These are phyloP conservation scores for Trypanosoma boissoni DNA, from an alignment of 208 protist species.

Conservation along the genomic window DNA sequence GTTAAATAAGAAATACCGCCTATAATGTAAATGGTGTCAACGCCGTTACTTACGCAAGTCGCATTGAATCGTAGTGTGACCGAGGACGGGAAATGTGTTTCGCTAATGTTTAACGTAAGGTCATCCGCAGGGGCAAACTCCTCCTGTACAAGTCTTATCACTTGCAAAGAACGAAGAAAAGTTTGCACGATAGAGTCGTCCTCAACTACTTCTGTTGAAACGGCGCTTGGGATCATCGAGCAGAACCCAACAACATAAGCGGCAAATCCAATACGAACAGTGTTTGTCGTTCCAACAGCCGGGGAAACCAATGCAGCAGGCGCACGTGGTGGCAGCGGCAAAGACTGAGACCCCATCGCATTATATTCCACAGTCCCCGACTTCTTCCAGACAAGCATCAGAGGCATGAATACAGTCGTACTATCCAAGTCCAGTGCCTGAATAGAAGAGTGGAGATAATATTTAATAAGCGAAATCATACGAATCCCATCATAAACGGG, in stretches of 20 bases:
- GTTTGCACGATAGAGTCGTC: too few species aligned
- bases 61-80: slow-evolving; percentile 25
- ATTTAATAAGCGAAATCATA: background rate
- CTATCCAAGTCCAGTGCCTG: slow-evolving; percentile 16
- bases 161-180: slow-evolving; percentile 25
- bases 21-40: slow-evolving; percentile 30
- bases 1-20: slow-evolving; percentile 23
- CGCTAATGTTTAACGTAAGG: slow-evolving; percentile 18
- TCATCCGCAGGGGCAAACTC: slow-evolving; percentile 23
- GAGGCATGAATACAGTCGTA: background rate
- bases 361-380: too few species aligned
- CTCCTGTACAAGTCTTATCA: slow-evolving; percentile 19
- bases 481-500: background rate
- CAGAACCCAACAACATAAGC: slow-evolving; percentile 44
- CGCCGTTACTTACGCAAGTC: slow-evolving; percentile 24
- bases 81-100: slow-evolving; percentile 11
- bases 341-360: too few species aligned
- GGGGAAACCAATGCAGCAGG: slow-evolving; percentile 22
- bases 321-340: slow-evolving; percentile 5
- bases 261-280: slow-evolving; percentile 24
- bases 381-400: background rate
- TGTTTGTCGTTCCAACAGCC: slow-evolving; percentile 33
- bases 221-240: slow-evolving; percentile 31
- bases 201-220: too few species aligned
- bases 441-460: slow-evolving; percentile 9